Base-by-base conservation (phyloP, 345 rosid genomes). In the Jatropha curcas region DNA sequence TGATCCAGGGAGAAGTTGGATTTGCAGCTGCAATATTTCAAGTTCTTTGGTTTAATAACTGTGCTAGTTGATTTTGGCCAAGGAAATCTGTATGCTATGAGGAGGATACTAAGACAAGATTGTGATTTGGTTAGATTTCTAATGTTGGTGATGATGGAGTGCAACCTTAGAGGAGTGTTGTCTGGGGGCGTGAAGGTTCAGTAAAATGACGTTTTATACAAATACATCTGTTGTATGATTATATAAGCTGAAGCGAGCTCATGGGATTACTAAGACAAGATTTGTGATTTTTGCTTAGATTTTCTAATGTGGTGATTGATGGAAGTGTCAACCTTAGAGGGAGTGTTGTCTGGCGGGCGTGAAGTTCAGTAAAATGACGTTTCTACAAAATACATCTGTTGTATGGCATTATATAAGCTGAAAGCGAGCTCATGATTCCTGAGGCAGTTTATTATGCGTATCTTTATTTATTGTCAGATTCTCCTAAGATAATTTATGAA, bases 341-440 rank as follows among this genome's bases (percentile, higher is more conserved):
- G n/a, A 59, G 59, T 57, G 35, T 79, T 27, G 52, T 61, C 48
- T 57, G 46, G 14, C n/a, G 61, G 30, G 8, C 72, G 3, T 22
- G 46, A 28, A 28, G 28, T 67, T 34, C 10, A 33, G 43, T 65
- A 70, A 14, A 60, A 13, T 64, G 20, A 22, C 28, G 4, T 45
- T 52, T 31, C n/a, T 48, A 48, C 30, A 48, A 46, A 45, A n/a
- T 30, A 12, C 34, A 43, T 62, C 34, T 28, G 22, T 56, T 65
- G 25, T 45, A 20, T 63, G 45, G n/a, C n/a, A 57, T 65, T 43
- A 20, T 79, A 58, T 19, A 64, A 76, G 63, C 59, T n/a, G n/a
- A n/a, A n/a, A n/a, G n/a, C n/a, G n/a, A n/a, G 7, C 59, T 27
- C 46, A 34, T 48, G 19, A 22, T 56, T 39, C 52, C 8, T 25